A percentile compares a stretch with the other conserved stretches of the same genome.
Evolutionary conservation across 2,329 filamentous ascomycete genomes (phyloP).

Genomic region (Aspergillus ustus): DNA sequence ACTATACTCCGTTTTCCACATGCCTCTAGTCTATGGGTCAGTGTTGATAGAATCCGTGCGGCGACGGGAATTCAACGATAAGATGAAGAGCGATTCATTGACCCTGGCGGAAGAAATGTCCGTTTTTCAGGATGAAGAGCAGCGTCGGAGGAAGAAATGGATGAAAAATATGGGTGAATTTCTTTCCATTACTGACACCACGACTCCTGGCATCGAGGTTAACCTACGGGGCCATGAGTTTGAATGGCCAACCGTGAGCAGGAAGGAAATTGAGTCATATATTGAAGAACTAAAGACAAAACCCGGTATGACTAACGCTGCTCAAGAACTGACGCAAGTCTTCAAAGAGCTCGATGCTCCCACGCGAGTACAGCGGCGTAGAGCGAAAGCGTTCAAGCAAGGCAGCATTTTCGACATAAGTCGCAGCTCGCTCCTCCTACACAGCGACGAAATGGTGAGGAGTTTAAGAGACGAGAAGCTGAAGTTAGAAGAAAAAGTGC

Average conservation of each 20-base stretch:
- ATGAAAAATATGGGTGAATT: conserved; percentile 80
- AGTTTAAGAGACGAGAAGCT: conserved; percentile 82
- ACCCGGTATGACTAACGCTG: conserved; percentile 67
- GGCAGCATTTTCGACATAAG: conserved; percentile 93
- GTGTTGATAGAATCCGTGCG: conserved; percentile 84
- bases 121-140: conserved; percentile 88
- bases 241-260: conserved; percentile 76
- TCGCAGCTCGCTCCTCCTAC: conserved; percentile 81
- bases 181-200: conserved; percentile 68
- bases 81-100: conserved; percentile 84
- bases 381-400: conserved; percentile 93
- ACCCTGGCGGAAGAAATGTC: conserved; percentile 92
- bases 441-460: conserved; percentile 80
- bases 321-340: conserved; percentile 75
- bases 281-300: conserved; percentile 68
- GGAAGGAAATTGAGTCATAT: conserved; percentile 78
- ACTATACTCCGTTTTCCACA: conserved; percentile 76
- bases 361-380: conserved; percentile 82
- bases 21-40: conserved; percentile 89
- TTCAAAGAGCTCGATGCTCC: conserved; percentile 80
- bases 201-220: conserved; percentile 78
- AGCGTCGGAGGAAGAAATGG: conserved; percentile 87
- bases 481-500: conserved; percentile 73
- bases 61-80: conserved; percentile 88
- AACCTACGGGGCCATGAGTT: conserved; percentile 80